Conservation (phyloP, 2,329 filamentous ascomycete species). For the Bipolaris sorokiniana region DNA sequence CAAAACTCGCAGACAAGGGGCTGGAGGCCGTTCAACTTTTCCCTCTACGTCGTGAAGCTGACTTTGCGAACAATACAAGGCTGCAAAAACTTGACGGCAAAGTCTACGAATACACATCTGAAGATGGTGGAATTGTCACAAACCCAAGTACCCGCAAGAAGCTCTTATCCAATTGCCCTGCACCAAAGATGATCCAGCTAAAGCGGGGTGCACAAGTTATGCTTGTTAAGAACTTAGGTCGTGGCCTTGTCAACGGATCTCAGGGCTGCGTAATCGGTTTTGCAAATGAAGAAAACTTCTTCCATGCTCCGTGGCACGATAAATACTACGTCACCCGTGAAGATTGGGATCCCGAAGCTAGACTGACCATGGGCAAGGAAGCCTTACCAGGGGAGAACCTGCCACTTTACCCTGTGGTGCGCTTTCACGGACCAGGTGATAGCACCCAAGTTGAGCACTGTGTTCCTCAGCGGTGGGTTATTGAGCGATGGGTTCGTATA, state of each 20-base stretch:
- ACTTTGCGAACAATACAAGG: constrained; percentile 78
- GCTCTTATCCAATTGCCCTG: constrained; percentile 89
- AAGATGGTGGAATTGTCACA: constrained; percentile 71
- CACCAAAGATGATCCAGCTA: constrained; percentile 76
- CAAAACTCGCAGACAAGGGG: constrained; percentile 69
- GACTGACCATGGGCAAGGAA: too few relatives aligned
- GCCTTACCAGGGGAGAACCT: not conserved
- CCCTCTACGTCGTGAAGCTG: constrained; percentile 87
- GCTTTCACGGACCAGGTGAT: not conserved
- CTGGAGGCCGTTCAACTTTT: constrained; percentile 90
- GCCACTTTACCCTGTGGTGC: not conserved
- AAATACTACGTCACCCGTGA: constrained; percentile 55
- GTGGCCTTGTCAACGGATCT: constrained; percentile 90
- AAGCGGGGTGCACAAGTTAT: constrained; percentile 97
- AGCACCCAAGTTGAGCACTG: constrained; percentile 9
- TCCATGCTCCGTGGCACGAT: not conserved
- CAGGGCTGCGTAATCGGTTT: constrained; percentile 84
- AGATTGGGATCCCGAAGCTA: not conserved
- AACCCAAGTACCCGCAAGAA: constrained; percentile 77
- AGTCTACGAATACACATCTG: constrained; percentile 70
- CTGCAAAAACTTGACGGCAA: constrained; percentile 75
- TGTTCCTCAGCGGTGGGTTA: constrained; percentile 58
- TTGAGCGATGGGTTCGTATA: constrained; percentile 61
- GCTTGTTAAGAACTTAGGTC: constrained; percentile 98
- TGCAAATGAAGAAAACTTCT: constrained; percentile 70